Conservation (phyloP, 2,329 filamentous ascomycete species). For the Aspergillus sclerotialis region DNA sequence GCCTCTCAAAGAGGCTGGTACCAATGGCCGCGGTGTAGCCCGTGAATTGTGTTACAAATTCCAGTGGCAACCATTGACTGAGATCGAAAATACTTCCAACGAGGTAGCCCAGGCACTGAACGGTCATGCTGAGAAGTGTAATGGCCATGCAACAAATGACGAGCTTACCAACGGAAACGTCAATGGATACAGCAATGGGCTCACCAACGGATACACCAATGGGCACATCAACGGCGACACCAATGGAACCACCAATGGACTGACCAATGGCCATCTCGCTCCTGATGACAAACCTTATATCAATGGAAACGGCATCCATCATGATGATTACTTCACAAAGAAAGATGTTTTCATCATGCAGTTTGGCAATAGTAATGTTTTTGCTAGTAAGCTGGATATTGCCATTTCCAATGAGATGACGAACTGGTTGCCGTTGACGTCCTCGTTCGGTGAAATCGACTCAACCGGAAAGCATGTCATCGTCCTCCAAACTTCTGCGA, state of each 20-base stretch:
- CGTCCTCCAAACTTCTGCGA: constrained; percentile 11
- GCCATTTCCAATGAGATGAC: constrained; percentile 1
- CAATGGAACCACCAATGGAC: no score
- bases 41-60: constrained; percentile 18
- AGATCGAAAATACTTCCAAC: constrained; percentile 1
- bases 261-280: no score
- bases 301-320: constrained; percentile 1
- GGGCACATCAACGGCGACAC: no score
- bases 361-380: constrained; percentile 8
- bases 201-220: background rate
- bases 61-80: constrained; percentile 13
- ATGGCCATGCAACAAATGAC: no score
- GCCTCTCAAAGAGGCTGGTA: constrained; percentile 13
- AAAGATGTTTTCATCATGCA: constrained; percentile 10
- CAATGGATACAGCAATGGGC: background rate
- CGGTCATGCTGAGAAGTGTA: constrained; percentile 1
- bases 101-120: constrained; percentile 4
- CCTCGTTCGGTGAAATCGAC: constrained; percentile 5
- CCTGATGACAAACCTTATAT: no score
- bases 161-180: constrained; percentile 1
- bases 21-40: constrained; percentile 1
- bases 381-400: constrained; percentile 6
- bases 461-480: constrained; percentile 11
- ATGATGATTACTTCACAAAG: no score
- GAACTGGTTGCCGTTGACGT: constrained; percentile 8